These are phyloP conservation scores for Globisporangium viniferum DNA, from an alignment of 352 stramenopile genomes.

Conservation along the genomic window DNA sequence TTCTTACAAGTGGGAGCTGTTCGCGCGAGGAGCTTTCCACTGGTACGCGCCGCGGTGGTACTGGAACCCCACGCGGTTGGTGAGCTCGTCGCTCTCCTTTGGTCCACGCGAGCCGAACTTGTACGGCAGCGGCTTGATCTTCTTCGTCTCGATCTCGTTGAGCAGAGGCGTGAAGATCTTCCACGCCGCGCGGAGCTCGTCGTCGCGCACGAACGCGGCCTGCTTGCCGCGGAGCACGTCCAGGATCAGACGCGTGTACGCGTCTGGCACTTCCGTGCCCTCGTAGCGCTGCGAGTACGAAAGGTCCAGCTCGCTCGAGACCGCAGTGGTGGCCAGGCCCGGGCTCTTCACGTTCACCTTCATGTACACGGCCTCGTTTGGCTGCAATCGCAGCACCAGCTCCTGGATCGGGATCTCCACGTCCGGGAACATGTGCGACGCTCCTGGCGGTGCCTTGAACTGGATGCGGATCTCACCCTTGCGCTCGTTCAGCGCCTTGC, in stretches of 20 bases:
- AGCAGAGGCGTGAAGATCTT: conserved; percentile 98
- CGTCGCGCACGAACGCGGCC: conserved; percentile 95
- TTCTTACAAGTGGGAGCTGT: conserved; percentile 50
- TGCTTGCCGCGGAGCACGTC: conserved; percentile 96
- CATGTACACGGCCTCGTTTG: conserved; percentile 96
- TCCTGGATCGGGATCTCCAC: conserved; percentile 92
- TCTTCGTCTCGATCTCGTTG: conserved; percentile 93
- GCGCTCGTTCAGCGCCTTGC: conserved; percentile 97
- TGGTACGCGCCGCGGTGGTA: conserved; percentile 79
- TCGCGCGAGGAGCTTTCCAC: conserved; percentile 49
- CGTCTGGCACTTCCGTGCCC: conserved; percentile 90
- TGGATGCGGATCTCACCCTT: conserved; percentile 97
- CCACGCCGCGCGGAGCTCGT: conserved; percentile 96
- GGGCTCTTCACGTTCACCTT: conserved; percentile 97
- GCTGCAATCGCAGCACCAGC: conserved; percentile 97
- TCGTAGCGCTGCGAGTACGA: conserved; percentile 92
- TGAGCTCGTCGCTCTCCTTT: conserved; percentile 84
- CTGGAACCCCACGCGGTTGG: conserved; percentile 62
- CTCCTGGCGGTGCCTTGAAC: conserved; percentile 92
- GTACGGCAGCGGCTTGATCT: conserved; percentile 92
- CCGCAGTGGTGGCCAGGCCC: conserved; percentile 86
- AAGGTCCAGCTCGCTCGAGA: conserved; percentile 96
- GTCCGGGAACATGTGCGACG: conserved; percentile 89
- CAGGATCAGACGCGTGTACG: conserved; percentile 97
- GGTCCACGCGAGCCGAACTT: conserved; percentile 92